Percentiles rank a stretch among this genome's conserved stretches.
Evolutionary conservation across 2,329 filamentous ascomycete genomes (phyloP).

Genomic region (Sclerotinia subarctica): DNA sequence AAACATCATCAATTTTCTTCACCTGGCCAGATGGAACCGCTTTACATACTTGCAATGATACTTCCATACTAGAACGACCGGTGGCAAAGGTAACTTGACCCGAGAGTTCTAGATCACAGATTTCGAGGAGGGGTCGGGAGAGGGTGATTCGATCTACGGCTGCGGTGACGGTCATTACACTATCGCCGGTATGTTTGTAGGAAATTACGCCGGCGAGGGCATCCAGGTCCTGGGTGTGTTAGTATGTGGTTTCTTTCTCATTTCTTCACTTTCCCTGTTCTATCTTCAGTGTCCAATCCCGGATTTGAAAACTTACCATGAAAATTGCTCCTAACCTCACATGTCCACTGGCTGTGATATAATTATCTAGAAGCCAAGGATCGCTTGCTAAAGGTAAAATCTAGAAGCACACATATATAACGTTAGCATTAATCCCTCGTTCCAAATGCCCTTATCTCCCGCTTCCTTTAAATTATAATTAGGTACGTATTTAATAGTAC

Average conservation of each 20-base stretch:
- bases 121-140: slow-evolving; percentile 61
- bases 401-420: slow-evolving; percentile 40
- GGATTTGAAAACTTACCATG: slow-evolving; percentile 45
- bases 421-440: not conserved
- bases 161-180: slow-evolving; percentile 44
- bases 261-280: not conserved
- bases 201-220: slow-evolving; percentile 68
- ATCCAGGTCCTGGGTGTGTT: slow-evolving; percentile 53
- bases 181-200: slow-evolving; percentile 65
- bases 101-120: slow-evolving; percentile 66
- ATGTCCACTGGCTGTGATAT: slow-evolving; percentile 66
- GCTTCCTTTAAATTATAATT: not conserved
- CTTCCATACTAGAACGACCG: slow-evolving; percentile 66
- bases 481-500: too few species aligned
- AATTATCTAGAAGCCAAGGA: slow-evolving; percentile 67
- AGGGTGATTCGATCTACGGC: slow-evolving; percentile 45
- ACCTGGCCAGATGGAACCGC: slow-evolving; percentile 40
- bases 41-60: slow-evolving; percentile 66
- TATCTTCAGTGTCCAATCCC: too few species aligned
- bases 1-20: slow-evolving; percentile 59
- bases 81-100: slow-evolving; percentile 56
- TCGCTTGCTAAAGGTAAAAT: slow-evolving; percentile 62
- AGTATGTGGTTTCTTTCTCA: not conserved
- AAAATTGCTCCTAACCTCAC: slow-evolving; percentile 52
- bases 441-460: not conserved